A percentile compares a stretch with the other conserved stretches of the same genome.
Evolutionary conservation across 805 yeast genomes (phyloP).

Genomic region (Starmerella ratchasimensis): DNA sequence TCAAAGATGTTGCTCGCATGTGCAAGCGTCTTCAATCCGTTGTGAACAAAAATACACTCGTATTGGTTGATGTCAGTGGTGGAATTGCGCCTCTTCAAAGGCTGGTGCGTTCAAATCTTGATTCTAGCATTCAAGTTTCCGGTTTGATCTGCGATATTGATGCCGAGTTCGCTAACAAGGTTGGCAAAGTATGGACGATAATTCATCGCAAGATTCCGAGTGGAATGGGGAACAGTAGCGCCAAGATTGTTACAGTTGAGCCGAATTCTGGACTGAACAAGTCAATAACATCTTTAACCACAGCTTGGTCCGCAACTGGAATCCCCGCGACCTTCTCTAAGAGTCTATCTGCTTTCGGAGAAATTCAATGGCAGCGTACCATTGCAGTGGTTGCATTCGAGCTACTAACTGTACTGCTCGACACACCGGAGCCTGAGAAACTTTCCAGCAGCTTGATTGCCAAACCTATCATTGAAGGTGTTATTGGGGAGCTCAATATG

Average conservation of each 20-base stretch:
- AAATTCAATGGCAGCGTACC: constrained; percentile 70
- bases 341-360: constrained; percentile 41
- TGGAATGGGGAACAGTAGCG: not conserved
- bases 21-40: constrained; percentile 19
- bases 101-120: constrained; percentile 16
- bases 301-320: constrained; percentile 15
- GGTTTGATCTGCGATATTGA: constrained; percentile 21
- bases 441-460: constrained; percentile 59
- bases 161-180: constrained; percentile 11
- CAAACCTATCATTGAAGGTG: constrained; percentile 71
- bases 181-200: constrained; percentile 9
- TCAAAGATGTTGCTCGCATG: constrained; percentile 22
- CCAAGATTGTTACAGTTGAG: constrained; percentile 13
- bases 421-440: constrained; percentile 46
- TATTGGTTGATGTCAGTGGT: constrained; percentile 21
- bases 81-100: constrained; percentile 21
- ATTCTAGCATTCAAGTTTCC: constrained; percentile 11
- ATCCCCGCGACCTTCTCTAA: constrained; percentile 14
- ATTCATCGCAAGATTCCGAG: constrained; percentile 8
- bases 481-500: constrained; percentile 58
- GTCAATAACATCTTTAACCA: constrained; percentile 8
- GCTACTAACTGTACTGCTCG: constrained; percentile 62
- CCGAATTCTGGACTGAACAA: constrained; percentile 10
- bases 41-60: constrained; percentile 15
- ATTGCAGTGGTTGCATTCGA: constrained; percentile 65